A percentile compares a stretch with the other conserved stretches of the same genome.
phyloP scores from a whole-genome alignment of 2,329 filamentous ascomycete genomes.

The Stachybotrys chlorohalonatus region DNA sequence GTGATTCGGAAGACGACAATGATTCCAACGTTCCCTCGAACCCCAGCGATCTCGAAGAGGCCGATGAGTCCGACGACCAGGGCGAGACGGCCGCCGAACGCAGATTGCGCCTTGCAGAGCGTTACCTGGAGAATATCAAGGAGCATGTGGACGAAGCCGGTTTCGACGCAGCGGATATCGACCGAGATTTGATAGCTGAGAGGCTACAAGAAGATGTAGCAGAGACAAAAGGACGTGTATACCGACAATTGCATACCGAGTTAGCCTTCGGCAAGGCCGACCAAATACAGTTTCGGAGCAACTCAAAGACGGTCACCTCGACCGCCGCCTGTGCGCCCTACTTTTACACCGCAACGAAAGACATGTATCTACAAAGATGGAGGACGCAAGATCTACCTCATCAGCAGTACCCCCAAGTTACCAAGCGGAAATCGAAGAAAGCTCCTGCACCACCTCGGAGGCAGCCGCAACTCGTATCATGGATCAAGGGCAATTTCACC shows the following conservation, averaged over 20 bases:
- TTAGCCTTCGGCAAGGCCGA: slow-evolving; percentile 60
- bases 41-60: slow-evolving; percentile 34
- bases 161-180: slow-evolving; percentile 91
- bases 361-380: slow-evolving; percentile 83
- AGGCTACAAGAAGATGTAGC: slow-evolving; percentile 85
- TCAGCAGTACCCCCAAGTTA: slow-evolving; percentile 51
- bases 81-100: slow-evolving; percentile 85
- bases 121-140: slow-evolving; percentile 84
- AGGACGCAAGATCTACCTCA: slow-evolving; percentile 59
- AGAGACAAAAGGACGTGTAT: slow-evolving; percentile 83
- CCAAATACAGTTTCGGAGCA: slow-evolving; percentile 67
- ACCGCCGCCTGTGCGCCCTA: slow-evolving; percentile 72
- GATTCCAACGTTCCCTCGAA: slow-evolving; percentile 27
- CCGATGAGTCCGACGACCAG: slow-evolving; percentile 56
- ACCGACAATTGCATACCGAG: slow-evolving; percentile 66
- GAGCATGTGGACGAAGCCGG: slow-evolving; percentile 72
- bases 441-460: slow-evolving; percentile 47
- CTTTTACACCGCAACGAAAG: slow-evolving; percentile 83
- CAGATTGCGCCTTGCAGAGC: slow-evolving; percentile 77
- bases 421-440: slow-evolving; percentile 49
- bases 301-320: slow-evolving; percentile 69
- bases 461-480: slow-evolving; percentile 54
- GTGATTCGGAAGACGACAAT: slow-evolving; percentile 62
- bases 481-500: slow-evolving; percentile 51
- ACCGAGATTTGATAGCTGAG: slow-evolving; percentile 85